Conservation (phyloP, 352 stramenopile species). For the Phytophthora ohioensis region DNA sequence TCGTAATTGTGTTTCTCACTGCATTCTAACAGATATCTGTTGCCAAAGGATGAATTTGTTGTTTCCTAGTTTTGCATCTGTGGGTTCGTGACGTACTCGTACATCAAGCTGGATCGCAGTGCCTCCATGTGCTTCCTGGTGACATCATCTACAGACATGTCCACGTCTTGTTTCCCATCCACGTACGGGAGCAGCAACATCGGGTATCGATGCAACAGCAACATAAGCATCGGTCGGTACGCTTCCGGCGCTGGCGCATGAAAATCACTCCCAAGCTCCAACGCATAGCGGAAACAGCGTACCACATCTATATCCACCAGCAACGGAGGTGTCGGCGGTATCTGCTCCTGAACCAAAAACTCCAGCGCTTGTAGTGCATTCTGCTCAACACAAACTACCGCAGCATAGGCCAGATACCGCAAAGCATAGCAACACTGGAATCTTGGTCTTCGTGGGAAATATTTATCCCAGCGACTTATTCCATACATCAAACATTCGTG, state of each 20-base stretch:
- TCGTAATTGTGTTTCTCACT: conserved; percentile 29
- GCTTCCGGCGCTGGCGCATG: conserved; percentile 37
- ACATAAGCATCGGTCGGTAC: conserved; percentile 52
- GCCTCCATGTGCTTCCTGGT: conserved; percentile 37
- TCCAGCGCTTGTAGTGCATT: conserved; percentile 45
- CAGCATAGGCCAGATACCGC: conserved; percentile 53
- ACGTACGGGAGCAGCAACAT: conserved; percentile 37
- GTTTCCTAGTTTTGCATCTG: conserved; percentile 10
- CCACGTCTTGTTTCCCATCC: conserved; percentile 18
- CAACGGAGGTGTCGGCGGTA: conserved; percentile 14
- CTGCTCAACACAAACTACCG: conserved; percentile 53
- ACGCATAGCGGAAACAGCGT: conserved; percentile 46
- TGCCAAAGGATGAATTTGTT: conserved; percentile 3
- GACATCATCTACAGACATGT: conserved; percentile 1
- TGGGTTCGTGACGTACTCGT: conserved; percentile 56
- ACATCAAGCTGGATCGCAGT: conserved; percentile 58
- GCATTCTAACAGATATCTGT: conserved; percentile 14
- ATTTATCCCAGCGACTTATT: conserved; percentile 43
- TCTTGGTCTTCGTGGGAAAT: conserved; percentile 36
- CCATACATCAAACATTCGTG: conserved; percentile 39
- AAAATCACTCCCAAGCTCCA: conserved; percentile 45
- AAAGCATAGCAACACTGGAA: conserved; percentile 50
- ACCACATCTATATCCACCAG: conserved; percentile 51
- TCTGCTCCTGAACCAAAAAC: conserved; percentile 34
- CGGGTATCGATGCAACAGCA: conserved; percentile 43